phyloP scores from a whole-genome alignment of 148 eudicot species.

The Silene latifolia region DNA sequence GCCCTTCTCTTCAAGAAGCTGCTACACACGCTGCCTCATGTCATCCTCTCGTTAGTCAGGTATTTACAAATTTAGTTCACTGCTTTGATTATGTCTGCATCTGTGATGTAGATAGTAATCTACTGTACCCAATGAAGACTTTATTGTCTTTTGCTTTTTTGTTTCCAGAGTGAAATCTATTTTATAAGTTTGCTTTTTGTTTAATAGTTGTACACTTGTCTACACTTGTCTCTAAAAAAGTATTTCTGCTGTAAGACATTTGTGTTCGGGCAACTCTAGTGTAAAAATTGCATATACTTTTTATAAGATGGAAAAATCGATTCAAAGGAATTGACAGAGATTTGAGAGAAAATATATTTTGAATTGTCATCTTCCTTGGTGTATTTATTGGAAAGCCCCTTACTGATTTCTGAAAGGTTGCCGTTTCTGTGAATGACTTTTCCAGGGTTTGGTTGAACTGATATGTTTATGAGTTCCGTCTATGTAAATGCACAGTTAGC shows the following conservation, averaged over 20 bases:
- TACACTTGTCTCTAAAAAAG: too few species aligned
- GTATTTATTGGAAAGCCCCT: too few species aligned
- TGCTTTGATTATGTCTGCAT: background rate
- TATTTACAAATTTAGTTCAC: constrained; percentile 19
- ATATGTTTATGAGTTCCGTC: background rate
- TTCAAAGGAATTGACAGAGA: too few species aligned
- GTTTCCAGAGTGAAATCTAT: background rate
- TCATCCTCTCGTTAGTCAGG: constrained; percentile 78
- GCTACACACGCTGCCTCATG: constrained; percentile 81
- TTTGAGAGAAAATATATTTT: too few species aligned
- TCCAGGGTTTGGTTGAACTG: background rate
- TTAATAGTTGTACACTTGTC: too few species aligned
- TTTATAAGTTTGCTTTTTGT: background rate
- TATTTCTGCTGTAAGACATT: too few species aligned
- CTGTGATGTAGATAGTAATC: background rate
- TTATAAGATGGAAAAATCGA: too few species aligned
- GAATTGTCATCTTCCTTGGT: too few species aligned
- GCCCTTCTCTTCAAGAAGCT: constrained; percentile 80
- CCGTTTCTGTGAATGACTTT: too few species aligned
- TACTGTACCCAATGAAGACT: background rate
- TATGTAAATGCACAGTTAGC: background rate
- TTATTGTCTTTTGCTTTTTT: background rate
- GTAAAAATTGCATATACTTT: too few species aligned
- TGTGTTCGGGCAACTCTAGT: too few species aligned
- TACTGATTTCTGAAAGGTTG: too few species aligned